Evolutionary conservation across 2,329 filamentous ascomycete species (phyloP), one percentile per base, ranked within the genome.

Genomic region (Aspergillus costaricaensis): DNA sequence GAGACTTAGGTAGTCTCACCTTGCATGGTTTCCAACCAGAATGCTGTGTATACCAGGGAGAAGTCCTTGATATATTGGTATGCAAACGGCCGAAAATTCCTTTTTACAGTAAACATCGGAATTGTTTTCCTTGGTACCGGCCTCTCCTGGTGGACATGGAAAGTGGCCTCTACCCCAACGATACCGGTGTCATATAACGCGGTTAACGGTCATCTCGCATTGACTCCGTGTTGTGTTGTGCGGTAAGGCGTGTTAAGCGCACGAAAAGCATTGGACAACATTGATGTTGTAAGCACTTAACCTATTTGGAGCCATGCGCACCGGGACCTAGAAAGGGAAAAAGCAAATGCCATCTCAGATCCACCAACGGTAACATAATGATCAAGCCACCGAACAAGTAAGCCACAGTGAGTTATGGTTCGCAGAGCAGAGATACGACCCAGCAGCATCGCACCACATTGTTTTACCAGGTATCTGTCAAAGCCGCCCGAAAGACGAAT

Each of bases 161-260:
- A 50, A 23, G 38, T 27, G 44, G 7, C 15, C 14, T 32, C 32
- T 41, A 17, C 41, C 55, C 30, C 12, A 36, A 6, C 32, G 7
- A 15, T 17, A 25, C 9, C 14, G 47, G 47, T 50, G 47, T 23
- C 32, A 51, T 5, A 25, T 43, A 25, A 36, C 47, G 50, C 47
- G n/a, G 39, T 23, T 14, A 60, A 60, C 53, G 58, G 58, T 38
- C 39, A 52, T 57, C 58, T 60, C 53, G 58, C 58, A 57, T 60
- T 44, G 36, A n/a, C 32, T 9, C 19, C 19, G 21, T 21, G 21
- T 15, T 36, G 25, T 36, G 30, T 50, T 23, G 47, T 50, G 50
- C 55, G 23, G 47, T 49, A 49, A 25, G 15, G 47, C 15, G 27
- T 30, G 14, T 8, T 27, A 32, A 51, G 38, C 55, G 55, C 55